Evolutionary conservation across 2,329 filamentous ascomycete genomes (phyloP).

Genomic region (Beauveria scarabaeidicola): DNA sequence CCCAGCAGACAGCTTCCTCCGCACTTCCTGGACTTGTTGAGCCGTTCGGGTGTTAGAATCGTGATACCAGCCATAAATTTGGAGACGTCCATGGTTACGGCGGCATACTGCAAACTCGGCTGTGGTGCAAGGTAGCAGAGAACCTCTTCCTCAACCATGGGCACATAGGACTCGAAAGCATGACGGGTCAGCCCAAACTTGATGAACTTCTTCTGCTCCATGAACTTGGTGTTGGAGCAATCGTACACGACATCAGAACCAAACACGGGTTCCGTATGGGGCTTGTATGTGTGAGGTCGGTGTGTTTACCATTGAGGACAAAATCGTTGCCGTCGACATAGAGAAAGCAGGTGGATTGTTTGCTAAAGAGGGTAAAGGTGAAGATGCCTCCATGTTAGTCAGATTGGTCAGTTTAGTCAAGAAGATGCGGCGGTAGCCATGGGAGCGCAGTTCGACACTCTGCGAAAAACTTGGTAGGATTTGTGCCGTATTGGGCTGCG

Average conservation of each 20-base stretch:
- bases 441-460: constrained; percentile 43
- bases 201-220: constrained; percentile 84
- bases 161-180: constrained; percentile 58
- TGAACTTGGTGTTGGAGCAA: constrained; percentile 73
- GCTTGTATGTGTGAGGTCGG: constrained; percentile 43
- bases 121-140: constrained; percentile 52
- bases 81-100: constrained; percentile 55
- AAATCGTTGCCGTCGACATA: constrained; percentile 46
- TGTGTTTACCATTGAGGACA: constrained; percentile 45
- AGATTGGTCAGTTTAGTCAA: not conserved
- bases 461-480: constrained; percentile 61
- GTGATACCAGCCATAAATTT: constrained; percentile 67
- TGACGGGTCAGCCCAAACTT: constrained; percentile 61
- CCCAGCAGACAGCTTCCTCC: constrained; percentile 59
- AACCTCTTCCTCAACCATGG: constrained; percentile 62
- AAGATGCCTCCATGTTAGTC: constrained; percentile 43
- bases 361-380: constrained; percentile 45
- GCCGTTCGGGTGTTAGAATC: constrained; percentile 73
- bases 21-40: constrained; percentile 69
- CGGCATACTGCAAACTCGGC: constrained; percentile 48
- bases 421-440: not conserved
- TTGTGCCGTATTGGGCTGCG: constrained; percentile 62
- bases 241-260: constrained; percentile 76
- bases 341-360: constrained; percentile 41
- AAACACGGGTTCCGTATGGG: constrained; percentile 51